Evolutionary conservation across 305 asterid genomes (phyloP).

Genomic region (Fraxinus paxiana): DNA sequence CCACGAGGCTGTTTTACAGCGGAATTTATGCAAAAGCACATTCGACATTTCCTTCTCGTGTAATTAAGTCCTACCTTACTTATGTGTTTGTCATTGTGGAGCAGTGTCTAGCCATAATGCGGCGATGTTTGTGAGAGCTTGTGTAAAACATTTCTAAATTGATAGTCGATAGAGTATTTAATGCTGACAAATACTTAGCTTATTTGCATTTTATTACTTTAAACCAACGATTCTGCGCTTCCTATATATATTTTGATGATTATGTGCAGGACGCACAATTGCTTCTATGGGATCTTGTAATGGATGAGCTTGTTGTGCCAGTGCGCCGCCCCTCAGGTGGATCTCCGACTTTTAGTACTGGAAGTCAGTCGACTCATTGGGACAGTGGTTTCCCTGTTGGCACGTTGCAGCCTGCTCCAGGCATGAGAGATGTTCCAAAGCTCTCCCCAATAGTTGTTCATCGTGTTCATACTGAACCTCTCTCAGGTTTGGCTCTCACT

Average conservation of each 20-base stretch:
- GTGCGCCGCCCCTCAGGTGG: conserved; percentile 90
- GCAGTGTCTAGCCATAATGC: background rate
- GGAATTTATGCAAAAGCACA: background rate
- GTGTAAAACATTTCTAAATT: background rate
- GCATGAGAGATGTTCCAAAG: conserved; percentile 83
- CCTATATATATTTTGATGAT: background rate
- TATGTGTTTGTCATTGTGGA: background rate
- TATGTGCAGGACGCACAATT: conserved; percentile 81
- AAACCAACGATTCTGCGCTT: background rate
- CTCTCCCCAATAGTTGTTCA: conserved; percentile 77
- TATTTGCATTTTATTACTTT: background rate
- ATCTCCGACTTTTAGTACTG: conserved; percentile 82
- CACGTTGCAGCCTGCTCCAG: conserved; percentile 76
- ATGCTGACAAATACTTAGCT: background rate
- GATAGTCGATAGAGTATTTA: background rate
- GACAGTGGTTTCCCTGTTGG: conserved; percentile 76
- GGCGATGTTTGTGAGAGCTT: background rate
- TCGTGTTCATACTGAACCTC: conserved; percentile 92
- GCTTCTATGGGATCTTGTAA: conserved; percentile 93
- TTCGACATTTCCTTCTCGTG: background rate
- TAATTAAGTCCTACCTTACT: background rate
- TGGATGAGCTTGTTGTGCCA: conserved; percentile 95
- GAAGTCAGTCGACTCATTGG: conserved; percentile 96
- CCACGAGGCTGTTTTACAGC: background rate
- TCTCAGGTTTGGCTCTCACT: conserved; percentile 76